phyloP scores from a whole-genome alignment of 345 rosid species.

The Litchi chinensis region DNA sequence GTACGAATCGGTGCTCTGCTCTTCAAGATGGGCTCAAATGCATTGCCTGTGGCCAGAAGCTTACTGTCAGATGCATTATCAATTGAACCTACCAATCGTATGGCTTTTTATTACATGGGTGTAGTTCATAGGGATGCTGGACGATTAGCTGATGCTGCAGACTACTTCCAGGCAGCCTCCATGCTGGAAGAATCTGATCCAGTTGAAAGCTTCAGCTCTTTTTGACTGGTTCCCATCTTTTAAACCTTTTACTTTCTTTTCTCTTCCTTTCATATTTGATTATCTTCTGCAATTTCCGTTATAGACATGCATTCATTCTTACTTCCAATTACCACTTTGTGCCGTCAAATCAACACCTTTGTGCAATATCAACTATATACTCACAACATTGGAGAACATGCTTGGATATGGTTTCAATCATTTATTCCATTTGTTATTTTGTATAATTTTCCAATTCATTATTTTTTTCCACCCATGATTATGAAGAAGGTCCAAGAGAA shows the following conservation, averaged over 20 bases:
- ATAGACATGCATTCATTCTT: not conserved
- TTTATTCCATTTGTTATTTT: not conserved
- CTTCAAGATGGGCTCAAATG: constrained; percentile 50
- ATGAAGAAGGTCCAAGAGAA: not conserved
- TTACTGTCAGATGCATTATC: constrained; percentile 85
- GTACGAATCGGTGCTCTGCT: constrained; percentile 61
- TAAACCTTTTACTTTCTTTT: constrained; percentile 21
- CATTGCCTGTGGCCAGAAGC: constrained; percentile 84
- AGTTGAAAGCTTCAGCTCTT: constrained; percentile 77
- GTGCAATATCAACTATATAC: not conserved
- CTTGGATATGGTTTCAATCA: not conserved
- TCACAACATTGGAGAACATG: not conserved
- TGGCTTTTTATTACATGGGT: constrained; percentile 92
- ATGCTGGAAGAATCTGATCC: constrained; percentile 96
- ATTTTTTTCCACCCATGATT: not conserved
- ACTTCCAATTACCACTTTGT: not conserved
- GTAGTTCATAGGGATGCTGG: constrained; percentile 76
- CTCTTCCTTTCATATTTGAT: not conserved
- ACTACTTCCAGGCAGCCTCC: constrained; percentile 93
- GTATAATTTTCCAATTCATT: not conserved
- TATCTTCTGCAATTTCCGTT: not conserved
- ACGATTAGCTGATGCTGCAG: constrained; percentile 82
- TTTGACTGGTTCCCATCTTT: constrained; percentile 28
- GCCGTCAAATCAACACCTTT: not conserved
- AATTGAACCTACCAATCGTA: constrained; percentile 80